Evolutionary conservation across 768 basidiomycete genomes (phyloP), one percentile per base, ranked within the genome.

Genomic region (Leucocoprinus sp.): DNA sequence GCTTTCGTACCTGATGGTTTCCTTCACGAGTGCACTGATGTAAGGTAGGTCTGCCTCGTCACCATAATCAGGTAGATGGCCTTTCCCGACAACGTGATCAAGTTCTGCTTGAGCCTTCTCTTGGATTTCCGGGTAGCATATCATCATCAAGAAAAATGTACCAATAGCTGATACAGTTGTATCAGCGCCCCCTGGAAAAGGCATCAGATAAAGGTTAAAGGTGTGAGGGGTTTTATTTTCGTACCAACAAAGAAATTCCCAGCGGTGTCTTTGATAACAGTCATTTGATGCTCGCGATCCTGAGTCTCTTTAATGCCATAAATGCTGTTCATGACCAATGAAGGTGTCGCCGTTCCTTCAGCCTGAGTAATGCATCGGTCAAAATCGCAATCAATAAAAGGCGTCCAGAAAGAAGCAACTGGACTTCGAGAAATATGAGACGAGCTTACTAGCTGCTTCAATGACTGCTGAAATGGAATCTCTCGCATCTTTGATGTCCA

Each of bases 141-240:
- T 48, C 45, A 69, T 59, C 3, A 67, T 67, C 19, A 67, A 55
- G 17, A 69, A 40, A 36, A 67, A 66, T 2, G 58, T 56, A 2
- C 57, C 57, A 17, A 64, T 50, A 8, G 61, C 51, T 11, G 64
- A 60, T 6, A 62, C 42, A 0, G 62, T 63, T 64, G 49, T 21
- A 43, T 49, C 11, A 57, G 53, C 21, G 56, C 47, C 12, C 61
- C 51, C 23, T 56, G 42, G 45, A 62, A 42, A 36, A 18, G 19
- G 22, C 63, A 43, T 28, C 5, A 40, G 19, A n/a, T n/a, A 9
- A 46, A 12, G 36, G 8, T 2, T 5, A 7, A 21, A 27, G n/a
- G n/a, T 14, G 31, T 41, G 9, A 39, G 35, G 3, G n/a, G 14
- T 6, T 35, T 41, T 4, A 31, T 4, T 8, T 57, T 5, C 63